Evolutionary conservation across 2,329 filamentous ascomycete species (phyloP).

Genomic region (Fusarium scirpi): DNA sequence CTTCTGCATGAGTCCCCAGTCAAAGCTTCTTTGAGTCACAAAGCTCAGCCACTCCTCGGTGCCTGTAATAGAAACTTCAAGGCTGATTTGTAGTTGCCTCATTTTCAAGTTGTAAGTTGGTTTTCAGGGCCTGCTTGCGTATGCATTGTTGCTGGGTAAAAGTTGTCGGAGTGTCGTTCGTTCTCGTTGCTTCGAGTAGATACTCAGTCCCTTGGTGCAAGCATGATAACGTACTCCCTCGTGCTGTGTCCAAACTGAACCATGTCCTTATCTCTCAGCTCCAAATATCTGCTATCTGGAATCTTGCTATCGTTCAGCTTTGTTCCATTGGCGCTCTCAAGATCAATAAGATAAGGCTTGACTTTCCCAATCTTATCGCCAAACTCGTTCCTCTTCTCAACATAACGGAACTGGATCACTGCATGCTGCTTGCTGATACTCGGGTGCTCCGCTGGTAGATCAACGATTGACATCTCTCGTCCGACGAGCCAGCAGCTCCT

Average conservation of each 20-base stretch:
- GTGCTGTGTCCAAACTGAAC: constrained; percentile 88
- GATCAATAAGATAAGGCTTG: constrained; percentile 89
- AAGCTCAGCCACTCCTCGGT: not conserved
- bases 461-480: constrained; percentile 82
- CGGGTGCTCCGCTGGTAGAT: constrained; percentile 87
- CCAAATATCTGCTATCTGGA: constrained; percentile 82
- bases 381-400: constrained; percentile 85
- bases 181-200: not conserved
- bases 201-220: constrained; percentile 64
- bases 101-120: not conserved
- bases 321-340: constrained; percentile 94
- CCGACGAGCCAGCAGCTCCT: constrained; percentile 94
- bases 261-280: constrained; percentile 89
- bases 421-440: constrained; percentile 97
- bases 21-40: constrained; percentile 23
- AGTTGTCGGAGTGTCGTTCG: not conserved
- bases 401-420: constrained; percentile 90
- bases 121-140: not conserved
- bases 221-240: constrained; percentile 95
- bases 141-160: not conserved
- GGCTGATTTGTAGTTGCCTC: not conserved
- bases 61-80: not conserved
- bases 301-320: constrained; percentile 80
- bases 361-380: constrained; percentile 85
- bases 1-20: not conserved